Percentiles rank a stretch among this genome's conserved stretches.
phyloP scores from a whole-genome alignment of 2,329 filamentous ascomycete species.

The Aspergillus niger region DNA sequence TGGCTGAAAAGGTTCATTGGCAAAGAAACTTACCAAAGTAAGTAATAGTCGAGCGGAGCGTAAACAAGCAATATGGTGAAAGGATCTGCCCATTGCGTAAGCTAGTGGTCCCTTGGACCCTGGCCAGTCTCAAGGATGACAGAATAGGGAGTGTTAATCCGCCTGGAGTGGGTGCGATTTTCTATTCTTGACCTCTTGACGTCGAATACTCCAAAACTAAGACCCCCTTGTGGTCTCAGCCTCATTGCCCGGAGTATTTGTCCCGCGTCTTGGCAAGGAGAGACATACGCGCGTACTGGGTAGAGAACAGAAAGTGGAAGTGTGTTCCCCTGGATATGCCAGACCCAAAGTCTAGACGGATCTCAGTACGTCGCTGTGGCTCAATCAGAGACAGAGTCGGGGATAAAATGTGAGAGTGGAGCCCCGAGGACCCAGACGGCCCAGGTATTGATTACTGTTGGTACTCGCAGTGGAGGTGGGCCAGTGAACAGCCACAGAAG shows the following conservation, averaged over 20 bases:
- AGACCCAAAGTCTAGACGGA: neutral
- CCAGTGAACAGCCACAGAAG: neutral
- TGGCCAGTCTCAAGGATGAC: conserved; percentile 8
- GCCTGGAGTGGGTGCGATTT: conserved; percentile 10
- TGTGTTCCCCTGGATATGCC: neutral
- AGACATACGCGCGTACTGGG: neutral
- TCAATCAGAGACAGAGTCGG: neutral
- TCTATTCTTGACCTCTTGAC: conserved; percentile 24
- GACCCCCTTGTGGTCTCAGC: conserved; percentile 11
- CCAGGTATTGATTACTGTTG: neutral
- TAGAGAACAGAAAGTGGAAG: neutral
- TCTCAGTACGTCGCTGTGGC: neutral
- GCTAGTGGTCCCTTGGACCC: conserved; percentile 22
- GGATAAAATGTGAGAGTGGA: neutral
- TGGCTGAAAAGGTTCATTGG: neutral
- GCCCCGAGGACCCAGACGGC: neutral
- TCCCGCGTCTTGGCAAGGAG: conserved; percentile 20
- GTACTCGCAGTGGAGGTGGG: neutral
- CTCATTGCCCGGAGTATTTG: neutral
- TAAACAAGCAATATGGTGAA: conserved; percentile 11
- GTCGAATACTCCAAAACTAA: neutral
- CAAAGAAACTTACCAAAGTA: conserved; percentile 4
- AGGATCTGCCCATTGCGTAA: conserved; percentile 26
- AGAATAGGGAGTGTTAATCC: conserved; percentile 13
- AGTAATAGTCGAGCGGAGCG: conserved; percentile 6